Evolutionary conservation across 2,329 filamentous ascomycete genomes (phyloP).

Genomic region (Colletotrichum sp.): DNA sequence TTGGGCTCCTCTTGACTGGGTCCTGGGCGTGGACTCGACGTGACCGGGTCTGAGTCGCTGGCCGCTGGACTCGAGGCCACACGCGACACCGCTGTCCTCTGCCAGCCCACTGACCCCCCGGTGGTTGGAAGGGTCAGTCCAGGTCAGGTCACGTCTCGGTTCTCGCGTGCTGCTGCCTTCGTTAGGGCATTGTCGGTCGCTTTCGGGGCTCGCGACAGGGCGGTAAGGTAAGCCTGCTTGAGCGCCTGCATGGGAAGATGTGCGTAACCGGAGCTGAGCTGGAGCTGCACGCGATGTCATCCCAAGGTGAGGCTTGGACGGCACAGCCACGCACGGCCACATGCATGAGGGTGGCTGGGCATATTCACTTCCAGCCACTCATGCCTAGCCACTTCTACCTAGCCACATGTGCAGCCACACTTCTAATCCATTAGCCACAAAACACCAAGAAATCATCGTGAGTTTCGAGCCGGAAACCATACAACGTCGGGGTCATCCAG

Average conservation of each 20-base stretch:
- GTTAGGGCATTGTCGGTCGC: background rate
- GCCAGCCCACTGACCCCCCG: background rate
- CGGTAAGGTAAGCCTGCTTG: background rate
- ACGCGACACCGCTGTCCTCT: background rate
- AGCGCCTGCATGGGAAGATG: background rate
- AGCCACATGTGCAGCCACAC: background rate
- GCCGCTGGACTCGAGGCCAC: background rate
- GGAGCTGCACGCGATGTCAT: background rate
- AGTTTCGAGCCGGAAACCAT: background rate
- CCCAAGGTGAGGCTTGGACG: background rate
- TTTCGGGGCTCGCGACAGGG: background rate
- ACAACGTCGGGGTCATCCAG: background rate
- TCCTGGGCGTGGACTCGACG: background rate
- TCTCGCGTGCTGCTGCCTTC: background rate
- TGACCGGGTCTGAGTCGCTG: background rate
- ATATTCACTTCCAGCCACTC: background rate
- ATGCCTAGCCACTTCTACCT: rapidly evolving
- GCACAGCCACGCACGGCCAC: background rate
- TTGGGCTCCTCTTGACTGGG: background rate
- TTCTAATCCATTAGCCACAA: background rate
- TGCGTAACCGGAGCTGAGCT: background rate
- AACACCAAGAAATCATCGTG: background rate
- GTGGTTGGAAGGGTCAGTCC: background rate
- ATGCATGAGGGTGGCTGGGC: background rate
- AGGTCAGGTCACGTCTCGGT: background rate